Base-by-base conservation (phyloP, 2,329 filamentous ascomycete species). In the Dothidotthia symphoricarpi region DNA sequence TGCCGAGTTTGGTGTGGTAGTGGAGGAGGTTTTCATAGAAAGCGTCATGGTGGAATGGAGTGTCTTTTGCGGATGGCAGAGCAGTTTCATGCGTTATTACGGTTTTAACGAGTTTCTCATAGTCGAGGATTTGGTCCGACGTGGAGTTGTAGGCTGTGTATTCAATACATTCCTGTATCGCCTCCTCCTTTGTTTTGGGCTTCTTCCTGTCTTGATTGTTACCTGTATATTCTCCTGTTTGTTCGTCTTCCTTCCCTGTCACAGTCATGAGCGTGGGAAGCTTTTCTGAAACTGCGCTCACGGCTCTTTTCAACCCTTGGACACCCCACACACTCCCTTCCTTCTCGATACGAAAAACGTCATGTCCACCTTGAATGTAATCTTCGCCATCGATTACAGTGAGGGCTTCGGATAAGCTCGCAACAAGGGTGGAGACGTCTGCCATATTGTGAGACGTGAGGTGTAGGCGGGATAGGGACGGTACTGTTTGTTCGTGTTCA, bases 21-120 rank as follows among this genome's bases (percentile, higher is more conserved):
- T 79, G 70, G 16, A 72, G 69, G 8, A 97, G 73, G 43, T 85
- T 84, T 4, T 79, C 73, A 63, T 84, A 97, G 66, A 83, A 97
- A 1, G 82, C 74, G 39, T 83, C 72, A 59, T 96, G 89, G 55
- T 94, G 86, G 69, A 97, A 97, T 0, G 90, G 89, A 0, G 89
- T 95, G 34, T 84, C 76, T 56, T 86, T 85, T 3, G 75, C 74
- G 5, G 80, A 74, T 0, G 91, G 90, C 47, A 83, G 78, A 1
- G 69, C 69, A 3, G 75, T 71, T 26, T 88, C 81, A 53, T 96
- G 87, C 0, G 85, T 72, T 4, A 90, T 72, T 15, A 98, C 75
- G 12, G 73, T 77, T 67, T 95, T 95, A 32, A 82, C 69, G 17
- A 91, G 69, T 27, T 79, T 75, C 51, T 81, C 80, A 72, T 91